phyloP scores from a whole-genome alignment of 2,329 filamentous ascomycete genomes.

The Alternaria triticina region DNA sequence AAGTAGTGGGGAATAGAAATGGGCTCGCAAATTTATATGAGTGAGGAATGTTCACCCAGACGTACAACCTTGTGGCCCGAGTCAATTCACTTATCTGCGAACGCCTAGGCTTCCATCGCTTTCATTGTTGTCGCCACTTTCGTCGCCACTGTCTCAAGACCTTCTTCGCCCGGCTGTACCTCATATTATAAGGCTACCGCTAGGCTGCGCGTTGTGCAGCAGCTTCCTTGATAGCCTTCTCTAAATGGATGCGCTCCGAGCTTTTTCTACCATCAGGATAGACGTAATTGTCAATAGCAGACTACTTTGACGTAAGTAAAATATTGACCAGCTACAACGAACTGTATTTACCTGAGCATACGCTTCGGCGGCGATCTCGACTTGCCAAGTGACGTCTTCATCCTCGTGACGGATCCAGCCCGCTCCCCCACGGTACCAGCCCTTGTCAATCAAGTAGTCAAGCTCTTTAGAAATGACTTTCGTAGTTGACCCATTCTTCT shows the following conservation, averaged over 20 bases:
- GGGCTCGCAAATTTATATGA: not conserved
- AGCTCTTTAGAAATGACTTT: not conserved
- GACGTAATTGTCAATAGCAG: not conserved
- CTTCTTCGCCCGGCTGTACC: not conserved
- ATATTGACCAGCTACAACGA: not conserved
- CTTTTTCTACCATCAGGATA: not conserved
- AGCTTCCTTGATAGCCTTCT: fast-evolving
- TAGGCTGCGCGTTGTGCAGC: not conserved
- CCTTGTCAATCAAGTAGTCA: too few relatives aligned
- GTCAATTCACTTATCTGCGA: not conserved
- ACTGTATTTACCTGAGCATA: not conserved
- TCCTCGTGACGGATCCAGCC: not conserved
- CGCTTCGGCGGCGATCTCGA: not conserved
- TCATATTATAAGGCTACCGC: not conserved
- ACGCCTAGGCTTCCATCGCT: not conserved
- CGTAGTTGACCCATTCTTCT: not conserved
- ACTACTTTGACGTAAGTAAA: not conserved
- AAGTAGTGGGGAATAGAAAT: not conserved
- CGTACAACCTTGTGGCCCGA: not conserved
- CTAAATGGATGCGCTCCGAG: not conserved
- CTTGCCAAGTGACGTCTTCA: not conserved
- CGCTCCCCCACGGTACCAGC: too few relatives aligned
- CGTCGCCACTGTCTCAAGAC: not conserved
- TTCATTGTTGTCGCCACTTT: not conserved
- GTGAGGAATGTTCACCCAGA: not conserved